These are phyloP conservation scores for Lipomyces sp. DNA, from an alignment of 805 yeast genomes.

Conservation along the genomic window DNA sequence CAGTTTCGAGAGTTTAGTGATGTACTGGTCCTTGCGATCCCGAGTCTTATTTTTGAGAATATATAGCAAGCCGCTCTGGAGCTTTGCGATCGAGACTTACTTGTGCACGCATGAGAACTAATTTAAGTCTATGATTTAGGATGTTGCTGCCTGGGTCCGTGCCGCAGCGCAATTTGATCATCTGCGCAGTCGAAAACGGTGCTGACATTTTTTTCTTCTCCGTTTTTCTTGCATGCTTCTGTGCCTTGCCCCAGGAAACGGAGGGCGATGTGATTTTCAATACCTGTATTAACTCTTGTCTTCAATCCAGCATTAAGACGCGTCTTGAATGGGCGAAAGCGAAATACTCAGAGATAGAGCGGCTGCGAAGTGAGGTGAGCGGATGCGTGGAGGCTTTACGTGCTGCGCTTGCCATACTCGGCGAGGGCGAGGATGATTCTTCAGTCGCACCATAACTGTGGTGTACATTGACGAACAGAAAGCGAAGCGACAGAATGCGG, in stretches of 20 bases:
- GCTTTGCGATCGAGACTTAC: no score
- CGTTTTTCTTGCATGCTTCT: background rate
- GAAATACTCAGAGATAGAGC: conserved; percentile 2
- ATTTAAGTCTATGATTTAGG: no score
- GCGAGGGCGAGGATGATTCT: background rate
- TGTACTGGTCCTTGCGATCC: no score
- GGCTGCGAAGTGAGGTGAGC: conserved; percentile 1
- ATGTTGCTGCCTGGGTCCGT: conserved; percentile 2
- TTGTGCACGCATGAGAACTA: no score
- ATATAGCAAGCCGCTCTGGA: background rate
- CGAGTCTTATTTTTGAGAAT: background rate
- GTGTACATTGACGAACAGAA: no score
- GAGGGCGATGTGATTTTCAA: no score
- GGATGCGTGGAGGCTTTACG: conserved; percentile 4
- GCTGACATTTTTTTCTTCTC: background rate
- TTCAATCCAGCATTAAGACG: conserved; percentile 6
- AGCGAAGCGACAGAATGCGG: no score
- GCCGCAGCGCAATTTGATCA: conserved; percentile 7
- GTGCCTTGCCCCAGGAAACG: no score
- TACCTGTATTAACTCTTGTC: no score
- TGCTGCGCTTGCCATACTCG: conserved; percentile 3
- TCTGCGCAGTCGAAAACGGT: conserved; percentile 6
- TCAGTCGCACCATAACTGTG: no score
- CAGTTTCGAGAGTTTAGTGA: conserved; percentile 1
- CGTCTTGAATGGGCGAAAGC: conserved; percentile 7